Conservation (phyloP, 306 rosid species). For the Benincasa hispida region DNA sequence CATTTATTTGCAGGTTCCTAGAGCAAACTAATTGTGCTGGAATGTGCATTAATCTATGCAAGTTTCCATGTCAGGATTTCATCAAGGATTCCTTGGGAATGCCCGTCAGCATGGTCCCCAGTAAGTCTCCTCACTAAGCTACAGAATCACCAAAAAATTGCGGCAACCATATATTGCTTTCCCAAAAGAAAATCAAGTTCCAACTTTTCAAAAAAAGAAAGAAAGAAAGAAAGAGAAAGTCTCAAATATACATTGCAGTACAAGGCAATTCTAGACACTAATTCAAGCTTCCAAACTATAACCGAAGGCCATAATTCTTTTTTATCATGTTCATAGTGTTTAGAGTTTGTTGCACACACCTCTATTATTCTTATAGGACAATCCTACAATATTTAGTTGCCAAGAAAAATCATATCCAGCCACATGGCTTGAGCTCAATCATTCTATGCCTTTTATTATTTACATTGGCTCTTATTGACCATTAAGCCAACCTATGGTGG, state of each 20-base stretch:
- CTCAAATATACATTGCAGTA: not conserved
- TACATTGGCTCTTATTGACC: not conserved
- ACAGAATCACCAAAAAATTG: not conserved
- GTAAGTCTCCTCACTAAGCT: slow-evolving; percentile 34
- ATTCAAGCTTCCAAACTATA: not conserved
- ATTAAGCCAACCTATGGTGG: not conserved
- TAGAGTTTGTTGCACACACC: not conserved
- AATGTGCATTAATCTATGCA: slow-evolving; percentile 82
- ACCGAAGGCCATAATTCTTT: not conserved
- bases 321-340: not conserved
- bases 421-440: not conserved
- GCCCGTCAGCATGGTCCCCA: slow-evolving; percentile 83
- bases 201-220: too few relatives aligned
- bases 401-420: not conserved
- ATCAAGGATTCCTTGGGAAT: slow-evolving; percentile 64
- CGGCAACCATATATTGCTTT: not conserved
- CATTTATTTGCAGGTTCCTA: slow-evolving; percentile 44
- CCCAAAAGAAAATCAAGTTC: not conserved
- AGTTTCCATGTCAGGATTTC: slow-evolving; percentile 67
- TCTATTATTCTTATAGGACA: not conserved
- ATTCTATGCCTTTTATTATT: not conserved
- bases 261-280: slow-evolving; percentile 2
- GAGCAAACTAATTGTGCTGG: slow-evolving; percentile 78
- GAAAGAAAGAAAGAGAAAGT: not conserved
- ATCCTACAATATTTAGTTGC: not conserved